Percentiles rank a stretch among this genome's conserved stretches.
phyloP scores from a whole-genome alignment of 2,329 filamentous ascomycete genomes.

The Alternaria gansuensis region DNA sequence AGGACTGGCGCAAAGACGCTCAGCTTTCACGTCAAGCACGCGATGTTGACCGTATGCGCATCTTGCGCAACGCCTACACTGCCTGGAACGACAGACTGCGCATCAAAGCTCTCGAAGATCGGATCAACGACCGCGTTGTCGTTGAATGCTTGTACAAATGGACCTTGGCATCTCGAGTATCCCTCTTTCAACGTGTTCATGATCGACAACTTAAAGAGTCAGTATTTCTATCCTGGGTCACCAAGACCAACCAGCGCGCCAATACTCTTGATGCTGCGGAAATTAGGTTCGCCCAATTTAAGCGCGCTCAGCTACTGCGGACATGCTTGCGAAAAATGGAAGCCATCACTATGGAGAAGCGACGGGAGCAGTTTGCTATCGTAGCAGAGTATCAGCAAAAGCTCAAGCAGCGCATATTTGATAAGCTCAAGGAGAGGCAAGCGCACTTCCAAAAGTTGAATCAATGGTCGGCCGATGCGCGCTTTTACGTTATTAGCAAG shows the following conservation, averaged over 20 bases:
- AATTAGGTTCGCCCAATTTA: conserved; percentile 43
- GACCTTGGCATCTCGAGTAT: conserved; percentile 62
- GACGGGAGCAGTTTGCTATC: conserved; percentile 49
- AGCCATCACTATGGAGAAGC: conserved; percentile 34
- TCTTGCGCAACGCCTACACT: conserved; percentile 67
- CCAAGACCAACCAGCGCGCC: conserved; percentile 38
- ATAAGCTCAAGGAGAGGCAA: conserved; percentile 48
- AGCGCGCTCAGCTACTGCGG: conserved; percentile 42
- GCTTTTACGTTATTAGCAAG: conserved; percentile 65
- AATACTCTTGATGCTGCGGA: conserved; percentile 46
- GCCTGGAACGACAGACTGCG: conserved; percentile 70
- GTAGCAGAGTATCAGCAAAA: conserved; percentile 55
- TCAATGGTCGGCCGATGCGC: conserved; percentile 63
- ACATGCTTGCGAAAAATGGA: conserved; percentile 43
- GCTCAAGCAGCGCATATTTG: conserved; percentile 51
- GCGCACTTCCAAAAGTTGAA: conserved; percentile 60
- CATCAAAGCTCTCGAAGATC: conserved; percentile 60
- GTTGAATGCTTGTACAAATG: conserved; percentile 68
- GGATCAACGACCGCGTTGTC: conserved; percentile 65
- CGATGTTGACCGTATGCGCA: conserved; percentile 60
- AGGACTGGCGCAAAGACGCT: conserved; percentile 59
- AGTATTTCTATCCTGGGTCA: conserved; percentile 42
- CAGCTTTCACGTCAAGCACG: conserved; percentile 58
- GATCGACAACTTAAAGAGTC: conserved; percentile 42
- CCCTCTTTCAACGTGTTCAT: conserved; percentile 53